Percentiles rank a stretch among this genome's conserved stretches.
Evolutionary conservation across 1,284 basidiomycete genomes (phyloP).

Genomic region (Marasmius oreades): DNA sequence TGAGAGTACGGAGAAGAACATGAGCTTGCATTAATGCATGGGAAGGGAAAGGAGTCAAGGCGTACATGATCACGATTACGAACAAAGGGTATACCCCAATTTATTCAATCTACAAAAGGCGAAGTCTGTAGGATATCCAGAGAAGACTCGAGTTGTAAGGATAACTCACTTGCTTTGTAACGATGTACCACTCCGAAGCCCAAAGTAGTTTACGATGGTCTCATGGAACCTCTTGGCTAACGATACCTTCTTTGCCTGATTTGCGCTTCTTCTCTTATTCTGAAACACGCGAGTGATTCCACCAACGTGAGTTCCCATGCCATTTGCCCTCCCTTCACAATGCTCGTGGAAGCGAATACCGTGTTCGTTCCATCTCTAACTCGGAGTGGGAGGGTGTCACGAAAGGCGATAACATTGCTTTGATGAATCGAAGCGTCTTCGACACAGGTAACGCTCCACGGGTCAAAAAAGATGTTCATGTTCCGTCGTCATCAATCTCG

Average conservation of each 20-base stretch:
- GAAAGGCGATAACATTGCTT: not conserved
- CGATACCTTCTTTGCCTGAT: constrained; percentile 13
- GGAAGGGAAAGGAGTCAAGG: not conserved
- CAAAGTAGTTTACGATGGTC: constrained; percentile 22
- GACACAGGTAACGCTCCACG: constrained; percentile 63
- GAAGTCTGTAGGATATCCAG: not conserved
- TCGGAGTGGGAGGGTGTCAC: constrained; percentile 25
- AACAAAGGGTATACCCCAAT: constrained; percentile 27
- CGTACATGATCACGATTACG: constrained; percentile 3
- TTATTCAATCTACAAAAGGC: constrained; percentile 30
- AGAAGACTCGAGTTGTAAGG: too few relatives aligned
- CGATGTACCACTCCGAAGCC: constrained; percentile 42
- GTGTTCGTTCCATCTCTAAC: constrained; percentile 59
- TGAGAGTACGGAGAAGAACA: not conserved
- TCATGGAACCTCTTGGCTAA: constrained; percentile 19
- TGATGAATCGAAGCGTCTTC: constrained; percentile 43
- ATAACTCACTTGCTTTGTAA: constrained; percentile 50
- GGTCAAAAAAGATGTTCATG: constrained; percentile 61
- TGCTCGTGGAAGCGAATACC: constrained; percentile 53
- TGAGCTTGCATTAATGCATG: too few relatives aligned
- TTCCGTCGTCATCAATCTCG: constrained; percentile 68
- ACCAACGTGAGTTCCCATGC: constrained; percentile 65
- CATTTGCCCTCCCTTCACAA: constrained; percentile 64
- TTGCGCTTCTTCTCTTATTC: constrained; percentile 11
- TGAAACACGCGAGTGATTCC: constrained; percentile 46